Conservation (phyloP, 2,329 filamentous ascomycete species). For the Colletotrichum cordylinicola region DNA sequence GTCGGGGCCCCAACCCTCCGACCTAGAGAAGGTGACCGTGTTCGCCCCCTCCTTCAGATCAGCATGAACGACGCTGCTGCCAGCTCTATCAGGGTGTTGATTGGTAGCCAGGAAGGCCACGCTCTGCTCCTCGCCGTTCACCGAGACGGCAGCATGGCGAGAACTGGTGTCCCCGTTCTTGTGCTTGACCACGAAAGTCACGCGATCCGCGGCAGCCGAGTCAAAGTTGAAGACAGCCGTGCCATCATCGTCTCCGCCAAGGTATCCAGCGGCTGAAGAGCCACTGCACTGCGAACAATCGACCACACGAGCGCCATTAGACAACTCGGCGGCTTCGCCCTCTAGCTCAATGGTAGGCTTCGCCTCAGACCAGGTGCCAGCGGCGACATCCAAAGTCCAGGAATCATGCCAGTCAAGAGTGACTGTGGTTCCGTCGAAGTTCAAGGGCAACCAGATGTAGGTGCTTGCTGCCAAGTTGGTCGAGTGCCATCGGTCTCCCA, state of each 20-base stretch:
- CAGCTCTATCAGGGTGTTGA: conserved; percentile 41
- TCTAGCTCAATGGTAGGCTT: conserved; percentile 55
- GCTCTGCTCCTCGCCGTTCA: conserved; percentile 58
- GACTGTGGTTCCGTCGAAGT: conserved; percentile 56
- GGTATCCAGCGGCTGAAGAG: conserved; percentile 55
- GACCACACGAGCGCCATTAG: conserved; percentile 49
- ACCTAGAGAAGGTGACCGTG: conserved; percentile 49
- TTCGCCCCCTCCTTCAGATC: conserved; percentile 55
- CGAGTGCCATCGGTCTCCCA: conserved; percentile 71
- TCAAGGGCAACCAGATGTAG: conserved; percentile 70
- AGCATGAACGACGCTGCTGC: conserved; percentile 51
- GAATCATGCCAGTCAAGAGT: conserved; percentile 57
- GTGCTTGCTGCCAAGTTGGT: conserved; percentile 65
- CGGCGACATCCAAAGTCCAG: conserved; percentile 54
- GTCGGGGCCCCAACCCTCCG: conserved; percentile 52
- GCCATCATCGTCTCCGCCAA: conserved; percentile 54
- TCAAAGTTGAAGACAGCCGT: conserved; percentile 54
- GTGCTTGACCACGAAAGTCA: conserved; percentile 61
- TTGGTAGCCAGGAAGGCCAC: conserved; percentile 61
- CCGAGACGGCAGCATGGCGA: conserved; percentile 57
- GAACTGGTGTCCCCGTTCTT: conserved; percentile 59
- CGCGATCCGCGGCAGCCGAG: conserved; percentile 47
- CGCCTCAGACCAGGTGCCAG: conserved; percentile 48
- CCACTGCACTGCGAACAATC: conserved; percentile 59
- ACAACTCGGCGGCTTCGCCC: conserved; percentile 53